These are phyloP conservation scores for Gossypium laxum DNA, from an alignment of 441 rosid species.

Conservation along the genomic window DNA sequence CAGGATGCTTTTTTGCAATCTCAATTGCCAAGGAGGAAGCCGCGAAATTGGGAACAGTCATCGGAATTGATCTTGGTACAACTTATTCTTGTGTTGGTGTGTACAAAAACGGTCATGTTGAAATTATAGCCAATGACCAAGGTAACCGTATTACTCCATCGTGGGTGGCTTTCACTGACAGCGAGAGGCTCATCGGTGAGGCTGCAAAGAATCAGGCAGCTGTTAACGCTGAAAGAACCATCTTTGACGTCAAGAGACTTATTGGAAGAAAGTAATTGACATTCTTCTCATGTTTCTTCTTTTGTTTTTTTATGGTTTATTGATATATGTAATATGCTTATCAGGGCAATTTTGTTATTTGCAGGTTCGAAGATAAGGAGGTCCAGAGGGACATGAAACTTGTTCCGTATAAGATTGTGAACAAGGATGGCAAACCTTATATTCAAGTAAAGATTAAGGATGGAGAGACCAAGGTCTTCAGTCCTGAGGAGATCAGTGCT, in stretches of 20 bases:
- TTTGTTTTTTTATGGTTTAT: no score
- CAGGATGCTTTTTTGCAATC: slow-evolving; percentile 56
- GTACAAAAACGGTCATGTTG: slow-evolving; percentile 93
- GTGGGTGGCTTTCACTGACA: slow-evolving; percentile 87
- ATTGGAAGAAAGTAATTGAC: slow-evolving; percentile 78
- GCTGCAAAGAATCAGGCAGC: slow-evolving; percentile 94
- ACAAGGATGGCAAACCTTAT: slow-evolving; percentile 86
- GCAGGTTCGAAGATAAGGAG: slow-evolving; percentile 83
- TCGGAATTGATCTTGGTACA: slow-evolving; percentile 88
- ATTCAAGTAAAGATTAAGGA: slow-evolving; percentile 79
- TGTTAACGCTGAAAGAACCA: slow-evolving; percentile 63
- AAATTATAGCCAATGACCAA: slow-evolving; percentile 95
- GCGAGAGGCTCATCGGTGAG: slow-evolving; percentile 86
- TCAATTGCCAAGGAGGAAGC: slow-evolving; percentile 86
- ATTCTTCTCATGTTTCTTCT: background rate
- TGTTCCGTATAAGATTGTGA: slow-evolving; percentile 77
- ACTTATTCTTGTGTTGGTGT: slow-evolving; percentile 97
- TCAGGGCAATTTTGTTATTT: background rate
- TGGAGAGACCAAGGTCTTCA: slow-evolving; percentile 86
- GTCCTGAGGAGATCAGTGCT: slow-evolving; percentile 88
- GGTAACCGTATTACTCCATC: slow-evolving; percentile 96
- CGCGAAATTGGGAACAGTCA: slow-evolving; percentile 77
- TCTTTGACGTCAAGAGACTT: slow-evolving; percentile 86
- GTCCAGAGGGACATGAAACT: slow-evolving; percentile 89
- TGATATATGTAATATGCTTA: no score